Evolutionary conservation across 805 yeast species (phyloP).

Genomic region (Lipomyces mesembrius): DNA sequence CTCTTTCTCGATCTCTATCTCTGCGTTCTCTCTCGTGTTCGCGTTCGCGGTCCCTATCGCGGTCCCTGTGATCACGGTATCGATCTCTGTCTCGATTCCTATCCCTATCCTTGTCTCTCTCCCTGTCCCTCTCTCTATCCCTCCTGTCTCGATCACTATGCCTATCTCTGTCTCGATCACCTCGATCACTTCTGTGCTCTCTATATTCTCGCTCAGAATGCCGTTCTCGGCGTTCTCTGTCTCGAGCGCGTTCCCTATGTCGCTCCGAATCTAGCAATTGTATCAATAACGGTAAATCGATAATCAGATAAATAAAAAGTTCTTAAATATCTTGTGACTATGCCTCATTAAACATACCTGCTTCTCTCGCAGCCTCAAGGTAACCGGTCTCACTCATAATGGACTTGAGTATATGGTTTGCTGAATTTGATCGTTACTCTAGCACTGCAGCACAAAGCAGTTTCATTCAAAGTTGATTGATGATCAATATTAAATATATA

Average conservation of each 20-base stretch:
- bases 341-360: constrained; percentile 25
- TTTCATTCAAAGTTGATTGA: neutral
- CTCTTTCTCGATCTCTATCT: constrained; percentile 17
- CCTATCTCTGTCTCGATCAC: constrained; percentile 29
- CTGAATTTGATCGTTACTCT: neutral
- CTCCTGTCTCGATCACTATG: constrained; percentile 35
- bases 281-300: neutral
- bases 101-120: constrained; percentile 34
- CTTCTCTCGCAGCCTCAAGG: constrained; percentile 32
- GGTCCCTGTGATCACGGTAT: constrained; percentile 33
- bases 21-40: constrained; percentile 28
- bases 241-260: constrained; percentile 36
- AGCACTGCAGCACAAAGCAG: neutral
- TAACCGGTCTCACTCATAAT: constrained; percentile 35
- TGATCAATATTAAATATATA: neutral
- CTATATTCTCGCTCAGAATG: constrained; percentile 26
- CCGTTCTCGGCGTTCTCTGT: constrained; percentile 34
- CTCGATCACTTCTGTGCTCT: constrained; percentile 38
- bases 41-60: constrained; percentile 36
- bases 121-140: constrained; percentile 33
- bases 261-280: constrained; percentile 32
- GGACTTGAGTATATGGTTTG: neutral
- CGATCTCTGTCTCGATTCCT: constrained; percentile 27
- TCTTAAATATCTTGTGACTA: neutral
- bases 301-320: neutral